Base-by-base conservation (phyloP, 2,329 filamentous ascomycete genomes). In the Microthyrium microscopicum region DNA sequence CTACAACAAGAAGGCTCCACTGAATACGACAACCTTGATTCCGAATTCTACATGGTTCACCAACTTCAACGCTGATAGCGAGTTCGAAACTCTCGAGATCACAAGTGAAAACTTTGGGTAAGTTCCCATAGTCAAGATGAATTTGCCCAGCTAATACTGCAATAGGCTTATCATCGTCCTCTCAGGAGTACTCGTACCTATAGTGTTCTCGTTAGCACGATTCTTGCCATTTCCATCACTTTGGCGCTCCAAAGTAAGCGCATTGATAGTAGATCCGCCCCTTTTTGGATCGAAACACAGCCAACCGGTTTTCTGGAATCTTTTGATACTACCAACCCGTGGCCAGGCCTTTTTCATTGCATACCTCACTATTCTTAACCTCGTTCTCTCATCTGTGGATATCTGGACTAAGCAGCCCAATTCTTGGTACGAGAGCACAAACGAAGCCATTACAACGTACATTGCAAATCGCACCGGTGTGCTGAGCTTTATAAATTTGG, bases 261-360 rank as follows among this genome's bases (percentile, higher is more conserved):
- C 52, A 7, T 53, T 49, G 36, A 31, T 55, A n/a, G 37, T 51
- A 28, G 54, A 49, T 25, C 53, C 54, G 1, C 44, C 41, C 20
- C 34, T 43, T 16, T 41, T 56, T 30, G 46, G 51, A 7, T 48
- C 42, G 2, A 51, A 52, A 33, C 44, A 52, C 15, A 38, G 47
- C 24, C 49, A 46, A 5, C 51, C 49, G 5, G 41, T 58, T 5
- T 53, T 51, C 1, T 54, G 34, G 26, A 44, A 48, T 3, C 44
- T 53, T 6, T 49, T 53, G 2, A 57, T 58, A 34, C 48, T 48
- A 3, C 62, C 61, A 0, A 64, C 57, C 1, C 36, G 52, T 1
- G 60, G 60, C 2, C 62, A 65, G 27, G 43, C 47, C 5, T 33
- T 65, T 9, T 66, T 60, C 42, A 58, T 68, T 21, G 27, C 48